phyloP scores from a whole-genome alignment of 805 yeast genomes.

The Barnettozyma pratensis region DNA sequence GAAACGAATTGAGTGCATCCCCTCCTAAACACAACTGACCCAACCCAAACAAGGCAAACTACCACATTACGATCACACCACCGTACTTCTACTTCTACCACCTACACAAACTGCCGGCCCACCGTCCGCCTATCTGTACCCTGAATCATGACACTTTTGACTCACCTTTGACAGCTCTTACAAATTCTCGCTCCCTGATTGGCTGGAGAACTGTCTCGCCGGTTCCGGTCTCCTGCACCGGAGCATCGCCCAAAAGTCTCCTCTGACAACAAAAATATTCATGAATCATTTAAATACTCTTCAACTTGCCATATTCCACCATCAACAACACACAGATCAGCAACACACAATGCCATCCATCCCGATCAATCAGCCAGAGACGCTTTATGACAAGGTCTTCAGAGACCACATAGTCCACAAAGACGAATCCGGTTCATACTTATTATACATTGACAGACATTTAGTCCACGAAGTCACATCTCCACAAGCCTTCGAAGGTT shows the following conservation, averaged over 20 bases:
- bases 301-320: not conserved
- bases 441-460: constrained; percentile 93
- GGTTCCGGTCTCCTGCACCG: constrained; percentile 10
- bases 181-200: constrained; percentile 14
- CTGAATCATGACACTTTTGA: not conserved
- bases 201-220: constrained; percentile 7
- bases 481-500: constrained; percentile 98
- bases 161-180: not conserved
- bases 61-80: too few species aligned
- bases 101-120: not conserved
- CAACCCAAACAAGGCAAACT: not conserved
- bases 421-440: constrained; percentile 81
- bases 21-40: not conserved
- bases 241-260: constrained; percentile 3
- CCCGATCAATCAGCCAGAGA: constrained; percentile 42
- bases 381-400: constrained; percentile 94
- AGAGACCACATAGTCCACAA: constrained; percentile 89
- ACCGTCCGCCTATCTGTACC: not conserved
- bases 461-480: constrained; percentile 98
- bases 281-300: not conserved
- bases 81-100: not conserved
- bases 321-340: not conserved
- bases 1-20: too few species aligned
- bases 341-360: constrained; percentile 26
- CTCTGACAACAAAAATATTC: not conserved